Percentiles rank a stretch among this genome's conserved stretches.
These are phyloP conservation scores for Sugiyamaella chiloensis DNA, from an alignment of 805 yeast species.

Conservation along the genomic window DNA sequence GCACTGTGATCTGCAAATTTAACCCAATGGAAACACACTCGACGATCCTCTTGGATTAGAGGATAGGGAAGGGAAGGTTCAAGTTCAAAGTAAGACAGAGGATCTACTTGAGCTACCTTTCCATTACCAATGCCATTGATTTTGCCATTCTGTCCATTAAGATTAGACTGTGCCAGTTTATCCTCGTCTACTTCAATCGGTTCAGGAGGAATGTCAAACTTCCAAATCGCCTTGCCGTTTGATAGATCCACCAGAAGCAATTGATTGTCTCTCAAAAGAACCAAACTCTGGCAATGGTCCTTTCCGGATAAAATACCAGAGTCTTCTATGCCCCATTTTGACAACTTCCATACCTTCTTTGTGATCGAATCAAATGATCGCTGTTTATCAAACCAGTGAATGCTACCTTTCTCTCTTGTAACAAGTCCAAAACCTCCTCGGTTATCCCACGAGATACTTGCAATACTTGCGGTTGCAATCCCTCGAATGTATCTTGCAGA, in stretches of 20 bases:
- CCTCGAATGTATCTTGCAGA: constrained; percentile 62
- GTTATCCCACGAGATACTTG: constrained; percentile 52
- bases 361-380: constrained; percentile 19
- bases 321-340: constrained; percentile 24
- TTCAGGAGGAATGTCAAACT: constrained; percentile 41
- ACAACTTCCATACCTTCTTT: constrained; percentile 25
- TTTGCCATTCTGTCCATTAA: not conserved
- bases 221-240: constrained; percentile 29
- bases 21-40: constrained; percentile 16
- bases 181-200: constrained; percentile 18
- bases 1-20: not conserved
- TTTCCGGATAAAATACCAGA: constrained; percentile 6
- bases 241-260: constrained; percentile 16
- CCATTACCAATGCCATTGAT: not conserved
- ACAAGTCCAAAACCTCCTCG: constrained; percentile 49
- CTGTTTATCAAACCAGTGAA: constrained; percentile 54
- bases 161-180: not conserved
- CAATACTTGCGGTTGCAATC: constrained; percentile 54
- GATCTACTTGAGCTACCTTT: constrained; percentile 15
- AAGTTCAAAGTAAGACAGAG: constrained; percentile 26
- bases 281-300: constrained; percentile 1
- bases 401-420: constrained; percentile 53
- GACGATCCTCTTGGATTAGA: constrained; percentile 26
- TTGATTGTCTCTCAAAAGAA: constrained; percentile 15
- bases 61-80: constrained; percentile 29